Evolutionary conservation across 192 early-diverging fungal species (phyloP).

Genomic region (Martensiomyces pterosporus): DNA sequence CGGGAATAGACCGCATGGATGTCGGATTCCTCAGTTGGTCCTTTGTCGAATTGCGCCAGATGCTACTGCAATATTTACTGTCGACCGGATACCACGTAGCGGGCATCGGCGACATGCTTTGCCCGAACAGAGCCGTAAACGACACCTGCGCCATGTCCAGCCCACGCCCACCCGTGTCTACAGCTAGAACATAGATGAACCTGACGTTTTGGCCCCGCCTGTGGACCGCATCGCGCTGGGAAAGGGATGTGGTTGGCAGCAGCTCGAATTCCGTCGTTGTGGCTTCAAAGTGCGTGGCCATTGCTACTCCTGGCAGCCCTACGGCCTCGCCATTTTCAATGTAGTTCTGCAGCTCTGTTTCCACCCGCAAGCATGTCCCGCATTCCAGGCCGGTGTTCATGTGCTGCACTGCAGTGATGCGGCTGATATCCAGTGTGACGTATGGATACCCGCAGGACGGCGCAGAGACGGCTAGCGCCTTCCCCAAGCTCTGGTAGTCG

Average conservation of each 20-base stretch:
- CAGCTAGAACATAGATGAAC: constrained; percentile 50
- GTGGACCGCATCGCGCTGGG: neutral
- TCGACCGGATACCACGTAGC: constrained; percentile 52
- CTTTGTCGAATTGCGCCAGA: constrained; percentile 37
- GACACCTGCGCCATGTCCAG: constrained; percentile 50
- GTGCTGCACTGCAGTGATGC: constrained; percentile 50
- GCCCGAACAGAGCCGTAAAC: constrained; percentile 51
- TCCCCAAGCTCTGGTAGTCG: constrained; percentile 47
- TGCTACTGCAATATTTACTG: constrained; percentile 35
- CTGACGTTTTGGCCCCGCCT: constrained; percentile 21
- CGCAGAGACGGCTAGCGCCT: constrained; percentile 39
- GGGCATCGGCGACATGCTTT: constrained; percentile 39
- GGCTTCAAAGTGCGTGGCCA: constrained; percentile 37
- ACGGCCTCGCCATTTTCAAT: constrained; percentile 22
- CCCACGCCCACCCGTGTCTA: constrained; percentile 52
- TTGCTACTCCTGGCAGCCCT: constrained; percentile 26
- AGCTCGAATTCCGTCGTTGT: constrained; percentile 25
- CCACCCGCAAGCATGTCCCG: constrained; percentile 50
- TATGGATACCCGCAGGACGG: constrained; percentile 54
- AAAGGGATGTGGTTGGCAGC: constrained; percentile 21
- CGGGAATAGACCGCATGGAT: constrained; percentile 20
- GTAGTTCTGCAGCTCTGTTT: constrained; percentile 24
- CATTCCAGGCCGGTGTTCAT: constrained; percentile 39
- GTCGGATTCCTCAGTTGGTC: constrained; percentile 21
- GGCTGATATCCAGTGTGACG: constrained; percentile 45